Evolutionary conservation across 2,329 filamentous ascomycete genomes (phyloP).

Genomic region (Lasiodiplodia theobromae): DNA sequence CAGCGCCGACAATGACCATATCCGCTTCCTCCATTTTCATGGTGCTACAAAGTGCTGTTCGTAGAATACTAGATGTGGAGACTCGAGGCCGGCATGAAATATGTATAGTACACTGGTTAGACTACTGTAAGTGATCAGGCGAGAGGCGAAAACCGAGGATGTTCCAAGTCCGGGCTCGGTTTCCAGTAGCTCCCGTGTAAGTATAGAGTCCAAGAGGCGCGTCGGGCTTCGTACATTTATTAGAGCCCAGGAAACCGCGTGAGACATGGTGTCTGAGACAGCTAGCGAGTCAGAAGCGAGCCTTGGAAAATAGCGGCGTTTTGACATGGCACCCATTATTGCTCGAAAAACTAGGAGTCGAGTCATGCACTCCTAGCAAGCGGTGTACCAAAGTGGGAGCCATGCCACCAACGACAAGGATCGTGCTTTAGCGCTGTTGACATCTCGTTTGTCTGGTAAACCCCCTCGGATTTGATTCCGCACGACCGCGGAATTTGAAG

Average conservation of each 20-base stretch:
- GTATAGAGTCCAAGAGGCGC: background rate
- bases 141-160: background rate
- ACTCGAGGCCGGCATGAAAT: background rate
- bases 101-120: background rate
- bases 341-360: background rate
- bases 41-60: background rate
- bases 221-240: background rate
- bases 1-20: constrained; percentile 22
- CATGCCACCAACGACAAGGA: background rate
- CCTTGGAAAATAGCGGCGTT: background rate
- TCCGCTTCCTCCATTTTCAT: background rate
- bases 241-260: background rate
- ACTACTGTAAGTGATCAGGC: background rate
- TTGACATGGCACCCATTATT: background rate
- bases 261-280: background rate
- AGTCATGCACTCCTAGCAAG: background rate
- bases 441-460: background rate
- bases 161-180: background rate
- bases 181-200: background rate
- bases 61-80: background rate
- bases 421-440: background rate
- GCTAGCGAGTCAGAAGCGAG: background rate
- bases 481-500: background rate
- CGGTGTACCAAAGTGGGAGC: constrained; percentile 2
- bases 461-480: background rate